Evolutionary conservation across 495 filamentous ascomycete genomes (phyloP), one percentile per base, ranked within the genome.

Genomic region (Neurospora sp.): DNA sequence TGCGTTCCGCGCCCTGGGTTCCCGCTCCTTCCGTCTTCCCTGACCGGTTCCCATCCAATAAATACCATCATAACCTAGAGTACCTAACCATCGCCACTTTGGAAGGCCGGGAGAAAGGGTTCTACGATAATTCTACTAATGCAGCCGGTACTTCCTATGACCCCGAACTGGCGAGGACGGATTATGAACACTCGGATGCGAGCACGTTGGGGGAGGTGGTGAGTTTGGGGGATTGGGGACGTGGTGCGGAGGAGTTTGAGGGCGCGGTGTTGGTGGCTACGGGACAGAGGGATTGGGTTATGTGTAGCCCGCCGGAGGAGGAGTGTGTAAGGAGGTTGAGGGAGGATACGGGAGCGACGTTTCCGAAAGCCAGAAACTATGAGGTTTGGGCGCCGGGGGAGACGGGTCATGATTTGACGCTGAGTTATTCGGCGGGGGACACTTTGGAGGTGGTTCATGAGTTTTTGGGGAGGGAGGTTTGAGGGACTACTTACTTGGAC

Each of bases 391-490:
- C 46, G 18, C 69, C 74, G 0, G 16, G 18, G 5, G n/a, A 23
- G 37, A 74, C 74, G 3, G 74, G 72, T 3, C 74, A 76, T 42
- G 18, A 14, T 42, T 37, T 76, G 9, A 76, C 69, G 18, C n/a
- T 74, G 69, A 69, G 71, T 54, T 71, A 71, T 38, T 71, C 75
- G 3, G 76, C 72, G 11, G 46, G 14, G 0, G 46, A 35, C 37
- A 76, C 72, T 1, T 48, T 74, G 54, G 1, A 2, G 14, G 31
- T 35, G 12, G 54, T 66, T 66, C 54, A 66, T 66, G 14, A 66
- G 27, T 66, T 66, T 35, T 35, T 35, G 27, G 27, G 14, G 14
- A 66, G 54, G 54, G 54, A 66, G 27, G 27, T 66, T 62, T 62
- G 27, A 31, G 23, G 20, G 27, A 27, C 27, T 18, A 48, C 16